Evolutionary conservation across 2,329 filamentous ascomycete species (phyloP), one percentile per base, ranked within the genome.

Genomic region (Ascochyta viciae-villosae): DNA sequence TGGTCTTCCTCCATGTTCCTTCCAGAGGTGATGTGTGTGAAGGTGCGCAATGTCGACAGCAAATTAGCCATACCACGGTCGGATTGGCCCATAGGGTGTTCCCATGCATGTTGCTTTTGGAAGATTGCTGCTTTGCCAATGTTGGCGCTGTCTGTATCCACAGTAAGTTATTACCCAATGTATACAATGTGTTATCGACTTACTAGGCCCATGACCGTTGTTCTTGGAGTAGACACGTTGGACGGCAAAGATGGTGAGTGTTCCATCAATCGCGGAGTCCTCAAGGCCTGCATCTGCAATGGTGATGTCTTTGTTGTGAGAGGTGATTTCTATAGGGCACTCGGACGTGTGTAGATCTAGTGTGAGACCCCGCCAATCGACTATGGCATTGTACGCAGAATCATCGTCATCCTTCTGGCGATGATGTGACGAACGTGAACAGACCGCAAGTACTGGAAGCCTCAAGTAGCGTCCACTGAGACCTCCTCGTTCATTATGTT

Each of bases 51-150:
- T 3, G 72, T 69, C 9, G 74, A 74, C 2, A 77, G 62, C 27
- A 76, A 66, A 51, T 74, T 73, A 8, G 74, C 70, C 4, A 70
- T 63, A 22, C 72, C 74, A 29, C 74, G 72, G 6, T 71, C 60
- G 2, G 67, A 70, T 41, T 76, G 70, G 2, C 53, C 55, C 6
- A 66, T 38, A 4, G 62, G 50, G 27, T 65, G 67, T 26, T 71
- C 60, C 71, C 72, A 74, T 37, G 68, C 65, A 9, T 56, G 10
- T 26, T 19, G 56, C 58, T n/a, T 58, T 38, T 13, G 63, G 52
- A 66, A 74, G 15, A 74, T 68, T 8, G 52, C 59, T n/a, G 62
- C 60, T 39, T 58, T 68, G 23, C 68, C 70, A 38, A 38, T 8
- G 15, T 38, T 15, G n/a, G n/a, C 35, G 16, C 10, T 38, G 4